A percentile compares a stretch with the other conserved stretches of the same genome.
These are phyloP conservation scores for Carex parvula DNA, from an alignment of 176 grass and related monocot species.

Conservation along the genomic window DNA sequence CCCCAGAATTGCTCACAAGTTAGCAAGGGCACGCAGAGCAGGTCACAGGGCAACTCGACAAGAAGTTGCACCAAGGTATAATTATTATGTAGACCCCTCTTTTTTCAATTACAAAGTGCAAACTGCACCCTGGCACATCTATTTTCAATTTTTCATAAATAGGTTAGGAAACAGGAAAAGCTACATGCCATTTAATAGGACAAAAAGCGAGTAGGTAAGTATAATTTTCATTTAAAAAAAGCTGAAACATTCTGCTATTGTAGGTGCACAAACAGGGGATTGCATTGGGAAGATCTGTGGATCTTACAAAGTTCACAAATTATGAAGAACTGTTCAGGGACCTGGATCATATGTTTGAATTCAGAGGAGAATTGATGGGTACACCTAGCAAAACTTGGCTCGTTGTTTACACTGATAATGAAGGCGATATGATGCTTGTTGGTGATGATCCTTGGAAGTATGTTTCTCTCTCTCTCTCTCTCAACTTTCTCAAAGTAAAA, in stretches of 20 bases:
- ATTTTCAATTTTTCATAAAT: constrained; percentile 2
- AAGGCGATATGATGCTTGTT: constrained; percentile 98
- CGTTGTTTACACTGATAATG: constrained; percentile 85
- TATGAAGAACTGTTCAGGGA: constrained; percentile 63
- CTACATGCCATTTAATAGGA: neutral
- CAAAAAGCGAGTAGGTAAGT: neutral
- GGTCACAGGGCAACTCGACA: constrained; percentile 47
- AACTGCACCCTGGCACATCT: neutral
- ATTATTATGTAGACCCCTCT: constrained; percentile 3
- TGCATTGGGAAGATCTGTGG: constrained; percentile 85
- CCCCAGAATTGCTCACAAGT: constrained; percentile 28
- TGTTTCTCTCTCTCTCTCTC: constrained; percentile 24
- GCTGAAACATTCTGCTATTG: constrained; percentile 1
- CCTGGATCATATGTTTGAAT: constrained; percentile 93
- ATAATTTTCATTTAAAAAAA: neutral
- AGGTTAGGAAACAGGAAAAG: neutral
- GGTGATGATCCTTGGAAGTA: constrained; percentile 96
- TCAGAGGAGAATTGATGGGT: constrained; percentile 59
- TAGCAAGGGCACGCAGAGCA: constrained; percentile 45
- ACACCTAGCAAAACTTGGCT: constrained; percentile 60
- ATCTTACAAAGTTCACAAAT: constrained; percentile 75
- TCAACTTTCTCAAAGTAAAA: too few relatives aligned
- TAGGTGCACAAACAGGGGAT: constrained; percentile 99
- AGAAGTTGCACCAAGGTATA: constrained; percentile 92
- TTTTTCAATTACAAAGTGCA: constrained; percentile 16